Conservation (phyloP, 176 grass and related monocot genomes). For the barley (Hordeum vulgare) region DNA sequence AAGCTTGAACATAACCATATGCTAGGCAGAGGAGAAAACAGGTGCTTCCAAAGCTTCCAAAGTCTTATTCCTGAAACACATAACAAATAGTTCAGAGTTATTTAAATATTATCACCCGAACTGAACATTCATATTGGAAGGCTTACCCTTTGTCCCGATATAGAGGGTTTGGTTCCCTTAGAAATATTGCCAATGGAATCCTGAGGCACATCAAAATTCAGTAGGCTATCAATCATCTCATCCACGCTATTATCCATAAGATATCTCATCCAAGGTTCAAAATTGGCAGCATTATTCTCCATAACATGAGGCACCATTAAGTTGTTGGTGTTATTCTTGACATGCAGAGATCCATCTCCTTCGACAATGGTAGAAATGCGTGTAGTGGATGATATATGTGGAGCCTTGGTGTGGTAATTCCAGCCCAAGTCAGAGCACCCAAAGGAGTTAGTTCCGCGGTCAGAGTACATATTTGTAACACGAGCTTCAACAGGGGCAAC, state of each 20-base stretch:
- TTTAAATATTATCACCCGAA: background rate
- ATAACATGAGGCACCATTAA: constrained; percentile 11
- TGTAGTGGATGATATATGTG: constrained; percentile 35
- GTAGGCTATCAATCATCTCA: constrained; percentile 47
- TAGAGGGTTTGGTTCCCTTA: constrained; percentile 13
- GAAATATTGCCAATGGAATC: constrained; percentile 32
- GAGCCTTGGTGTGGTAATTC: constrained; percentile 51
- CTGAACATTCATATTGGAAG: background rate
- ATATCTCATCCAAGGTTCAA: constrained; percentile 61
- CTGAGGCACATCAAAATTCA: constrained; percentile 34
- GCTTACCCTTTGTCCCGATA: constrained; percentile 33
- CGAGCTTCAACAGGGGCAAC: constrained; percentile 26
- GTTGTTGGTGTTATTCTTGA: no score
- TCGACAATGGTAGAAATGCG: constrained; percentile 29
- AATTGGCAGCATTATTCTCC: constrained; percentile 30
- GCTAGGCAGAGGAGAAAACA: constrained; percentile 28
- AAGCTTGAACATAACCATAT: constrained; percentile 21
- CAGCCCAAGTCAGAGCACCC: constrained; percentile 29
- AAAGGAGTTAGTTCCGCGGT: constrained; percentile 63
- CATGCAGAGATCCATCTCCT: background rate
- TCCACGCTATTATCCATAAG: constrained; percentile 31
- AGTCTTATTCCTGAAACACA: constrained; percentile 41
- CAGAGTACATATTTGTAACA: constrained; percentile 43
- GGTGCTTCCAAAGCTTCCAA: constrained; percentile 16
- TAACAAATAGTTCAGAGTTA: background rate